phyloP scores from a whole-genome alignment of 2,329 filamentous ascomycete genomes.

The Diaporthe helianthi region DNA sequence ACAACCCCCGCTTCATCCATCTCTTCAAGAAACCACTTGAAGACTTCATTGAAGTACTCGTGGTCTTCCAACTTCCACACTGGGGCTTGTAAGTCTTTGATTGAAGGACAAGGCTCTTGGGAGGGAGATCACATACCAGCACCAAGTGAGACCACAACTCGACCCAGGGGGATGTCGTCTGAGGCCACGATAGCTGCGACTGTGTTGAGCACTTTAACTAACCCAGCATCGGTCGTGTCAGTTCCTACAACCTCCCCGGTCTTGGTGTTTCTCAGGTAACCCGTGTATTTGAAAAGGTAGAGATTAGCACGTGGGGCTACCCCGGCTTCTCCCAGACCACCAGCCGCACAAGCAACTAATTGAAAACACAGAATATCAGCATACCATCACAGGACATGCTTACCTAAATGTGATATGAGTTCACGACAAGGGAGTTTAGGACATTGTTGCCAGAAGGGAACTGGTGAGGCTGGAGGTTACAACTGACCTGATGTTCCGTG shows the following conservation, averaged over 20 bases:
- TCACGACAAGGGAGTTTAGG: neutral
- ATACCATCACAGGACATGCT: neutral
- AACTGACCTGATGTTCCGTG: conserved; percentile 11
- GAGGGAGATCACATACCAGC: neutral
- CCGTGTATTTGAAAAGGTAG: conserved; percentile 1
- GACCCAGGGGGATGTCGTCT: neutral
- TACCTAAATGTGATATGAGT: neutral
- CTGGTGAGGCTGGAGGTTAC: neutral
- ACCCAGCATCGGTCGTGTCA: neutral
- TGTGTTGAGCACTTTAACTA: neutral
- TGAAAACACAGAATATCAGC: neutral
- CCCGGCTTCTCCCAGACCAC: neutral
- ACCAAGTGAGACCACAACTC: neutral
- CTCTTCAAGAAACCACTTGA: neutral
- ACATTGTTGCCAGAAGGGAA: neutral
- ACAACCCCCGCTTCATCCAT: neutral
- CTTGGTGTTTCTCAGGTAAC: neutral
- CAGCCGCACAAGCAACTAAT: conserved; percentile 21
- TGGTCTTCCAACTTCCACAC: neutral
- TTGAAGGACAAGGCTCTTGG: neutral
- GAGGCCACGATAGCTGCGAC: neutral
- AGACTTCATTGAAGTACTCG: neutral
- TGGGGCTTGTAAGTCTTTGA: neutral
- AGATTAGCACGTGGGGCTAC: conserved; percentile 13
- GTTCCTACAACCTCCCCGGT: neutral